phyloP scores from a whole-genome alignment of 2,329 filamentous ascomycete genomes.

The Pyrenochaeta sp. region DNA sequence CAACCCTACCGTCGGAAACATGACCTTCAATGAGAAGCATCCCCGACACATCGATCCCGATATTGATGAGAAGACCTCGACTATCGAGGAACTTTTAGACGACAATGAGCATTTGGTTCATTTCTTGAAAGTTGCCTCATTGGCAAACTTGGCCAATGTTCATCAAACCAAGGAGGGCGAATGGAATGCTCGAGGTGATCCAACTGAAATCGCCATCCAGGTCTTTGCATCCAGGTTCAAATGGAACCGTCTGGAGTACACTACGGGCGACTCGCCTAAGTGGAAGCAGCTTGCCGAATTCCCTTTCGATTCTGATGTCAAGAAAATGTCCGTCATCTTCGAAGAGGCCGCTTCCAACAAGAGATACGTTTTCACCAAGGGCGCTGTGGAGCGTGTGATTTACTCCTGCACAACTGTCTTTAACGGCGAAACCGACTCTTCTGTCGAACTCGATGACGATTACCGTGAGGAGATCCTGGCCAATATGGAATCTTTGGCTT shows the following conservation, averaged over 20 bases:
- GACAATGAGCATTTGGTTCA: slow-evolving; percentile 38
- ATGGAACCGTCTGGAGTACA: slow-evolving; percentile 60
- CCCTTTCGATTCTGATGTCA: slow-evolving; percentile 75
- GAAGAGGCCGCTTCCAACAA: slow-evolving; percentile 44
- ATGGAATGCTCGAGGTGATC: slow-evolving; percentile 46
- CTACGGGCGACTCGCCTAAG: slow-evolving; percentile 31
- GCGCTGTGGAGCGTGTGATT: slow-evolving; percentile 71
- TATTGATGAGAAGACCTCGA: slow-evolving; percentile 29
- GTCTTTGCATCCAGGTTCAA: slow-evolving; percentile 75
- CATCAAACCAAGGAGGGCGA: slow-evolving; percentile 50
- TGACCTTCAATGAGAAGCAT: slow-evolving; percentile 37
- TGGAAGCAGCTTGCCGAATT: slow-evolving; percentile 65
- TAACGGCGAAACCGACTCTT: slow-evolving; percentile 53
- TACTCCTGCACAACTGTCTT: slow-evolving; percentile 62
- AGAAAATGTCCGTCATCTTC: slow-evolving; percentile 78
- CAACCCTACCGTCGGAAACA: slow-evolving; percentile 40
- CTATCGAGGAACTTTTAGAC: slow-evolving; percentile 32
- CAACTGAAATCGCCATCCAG: slow-evolving; percentile 75
- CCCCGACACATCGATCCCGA: slow-evolving; percentile 39
- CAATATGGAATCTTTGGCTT: slow-evolving; percentile 73
- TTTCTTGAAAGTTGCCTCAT: slow-evolving; percentile 44
- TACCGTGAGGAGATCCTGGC: slow-evolving; percentile 64
- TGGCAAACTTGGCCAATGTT: slow-evolving; percentile 61
- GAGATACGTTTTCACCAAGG: slow-evolving; percentile 66
- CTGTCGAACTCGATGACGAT: slow-evolving; percentile 57